Percentiles rank a stretch among this genome's conserved stretches.
phyloP scores from a whole-genome alignment of 768 basidiomycete species.

The Lactarius quietus region DNA sequence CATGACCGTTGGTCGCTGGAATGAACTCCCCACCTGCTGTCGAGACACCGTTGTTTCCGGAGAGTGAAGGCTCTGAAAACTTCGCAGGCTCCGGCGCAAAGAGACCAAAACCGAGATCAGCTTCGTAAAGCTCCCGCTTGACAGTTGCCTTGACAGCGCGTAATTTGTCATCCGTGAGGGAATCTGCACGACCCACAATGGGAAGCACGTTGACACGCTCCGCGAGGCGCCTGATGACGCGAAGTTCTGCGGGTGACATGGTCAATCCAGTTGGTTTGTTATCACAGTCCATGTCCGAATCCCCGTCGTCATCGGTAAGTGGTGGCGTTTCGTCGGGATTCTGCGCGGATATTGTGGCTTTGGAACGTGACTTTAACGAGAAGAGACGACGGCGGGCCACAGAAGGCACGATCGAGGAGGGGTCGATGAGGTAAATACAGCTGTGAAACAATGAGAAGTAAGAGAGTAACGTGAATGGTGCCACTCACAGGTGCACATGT shows the following conservation, averaged over 20 bases:
- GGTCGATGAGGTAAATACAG: slow-evolving; percentile 85
- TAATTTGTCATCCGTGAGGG: slow-evolving; percentile 76
- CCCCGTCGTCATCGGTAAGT: slow-evolving; percentile 39
- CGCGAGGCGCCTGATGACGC: slow-evolving; percentile 72
- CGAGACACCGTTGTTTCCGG: slow-evolving; percentile 3
- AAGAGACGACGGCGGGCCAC: slow-evolving; percentile 49
- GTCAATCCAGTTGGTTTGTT: slow-evolving; percentile 49
- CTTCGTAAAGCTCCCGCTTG: slow-evolving; percentile 59
- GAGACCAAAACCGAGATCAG: slow-evolving; percentile 73
- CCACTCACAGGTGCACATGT: slow-evolving; percentile 79
- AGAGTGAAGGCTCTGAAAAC: slow-evolving; percentile 18
- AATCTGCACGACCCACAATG: slow-evolving; percentile 76
- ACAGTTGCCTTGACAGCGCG: slow-evolving; percentile 67
- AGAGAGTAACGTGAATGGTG: not conserved
- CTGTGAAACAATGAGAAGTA: slow-evolving; percentile 36
- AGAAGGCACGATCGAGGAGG: slow-evolving; percentile 59
- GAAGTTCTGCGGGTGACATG: slow-evolving; percentile 76
- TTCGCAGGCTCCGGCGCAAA: slow-evolving; percentile 49
- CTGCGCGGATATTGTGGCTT: slow-evolving; percentile 55
- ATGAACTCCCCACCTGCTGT: slow-evolving; percentile 6
- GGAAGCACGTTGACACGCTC: slow-evolving; percentile 77
- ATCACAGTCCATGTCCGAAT: slow-evolving; percentile 46
- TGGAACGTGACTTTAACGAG: slow-evolving; percentile 59
- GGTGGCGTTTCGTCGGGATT: slow-evolving; percentile 52
- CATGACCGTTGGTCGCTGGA: slow-evolving; percentile 29